Evolutionary conservation across 2,329 filamentous ascomycete species (phyloP), one percentile per base, ranked within the genome.

Genomic region (Ceratocystis lukuohia): DNA sequence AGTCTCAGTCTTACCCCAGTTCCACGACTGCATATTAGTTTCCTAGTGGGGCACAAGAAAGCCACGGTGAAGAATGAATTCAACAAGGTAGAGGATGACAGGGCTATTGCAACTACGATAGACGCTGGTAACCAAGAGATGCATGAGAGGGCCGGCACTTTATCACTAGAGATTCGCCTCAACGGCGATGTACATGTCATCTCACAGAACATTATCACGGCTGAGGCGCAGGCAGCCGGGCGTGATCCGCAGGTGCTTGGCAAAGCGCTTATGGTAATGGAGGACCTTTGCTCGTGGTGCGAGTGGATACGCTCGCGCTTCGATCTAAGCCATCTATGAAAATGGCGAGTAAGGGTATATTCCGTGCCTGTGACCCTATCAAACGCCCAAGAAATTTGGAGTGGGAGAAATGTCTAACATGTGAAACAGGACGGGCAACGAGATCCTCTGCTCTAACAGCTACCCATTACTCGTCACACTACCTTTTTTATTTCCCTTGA

Each of bases 121-220:
- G 37, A 15, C 37, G 37, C 37, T 10, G 37, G 37, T 41, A 12
- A 12, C 37, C 37, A 45, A 8, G 17, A 30, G 7, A 10, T 30
- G 5, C 20, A 22, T 22, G 50, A 46, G 41, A 57, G 50, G 28
- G 41, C 64, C 41, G 65, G 62, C 4, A 80, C 80, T 67, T 75
- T 88, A 28, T 79, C 79, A 30, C 71, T 88, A 12, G 82, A 84
- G 70, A 80, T 89, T 20, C 77, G 81, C 22, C 77, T 80, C 45
- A 84, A 86, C 66, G 86, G 82, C 3, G 77, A 81, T 15, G 78
- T 88, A 3, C 77, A 81, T 20, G 77, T 89, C 45, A 74, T 79
- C 2, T 79, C 82, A 28, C 83, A 88, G 70, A 86, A 87, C 69
- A 71, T 84, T 3, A 71, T 82, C 57, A 66, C 68, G 3, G 65